These are phyloP conservation scores for Dillenia suffruticosa DNA, from an alignment of 164 flowering plant species.

Conservation along the genomic window DNA sequence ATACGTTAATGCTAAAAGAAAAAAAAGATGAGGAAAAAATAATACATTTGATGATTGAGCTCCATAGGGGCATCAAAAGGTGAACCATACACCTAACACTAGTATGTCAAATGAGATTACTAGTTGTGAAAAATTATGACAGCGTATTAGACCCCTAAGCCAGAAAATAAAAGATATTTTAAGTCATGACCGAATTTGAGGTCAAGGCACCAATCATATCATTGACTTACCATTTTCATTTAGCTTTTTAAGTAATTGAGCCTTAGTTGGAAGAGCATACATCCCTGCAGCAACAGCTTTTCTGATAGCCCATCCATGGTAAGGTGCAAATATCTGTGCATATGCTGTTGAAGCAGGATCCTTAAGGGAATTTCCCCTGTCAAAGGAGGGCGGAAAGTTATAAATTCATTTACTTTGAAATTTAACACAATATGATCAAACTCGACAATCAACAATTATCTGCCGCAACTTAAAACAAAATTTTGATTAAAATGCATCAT, in stretches of 20 bases:
- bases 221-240: conserved; percentile 71
- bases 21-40: too few relatives aligned
- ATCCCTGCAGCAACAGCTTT: conserved; percentile 83
- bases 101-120: too few relatives aligned
- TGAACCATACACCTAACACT: too few relatives aligned
- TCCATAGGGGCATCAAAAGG: too few relatives aligned
- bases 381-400: not conserved
- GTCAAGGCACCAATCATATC: not conserved
- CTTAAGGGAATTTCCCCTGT: conserved; percentile 67
- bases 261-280: conserved; percentile 75
- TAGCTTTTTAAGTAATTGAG: conserved; percentile 56
- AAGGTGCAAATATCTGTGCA: conserved; percentile 66
- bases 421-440: too few relatives aligned
- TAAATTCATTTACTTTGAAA: too few relatives aligned
- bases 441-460: too few relatives aligned
- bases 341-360: conserved; percentile 73
- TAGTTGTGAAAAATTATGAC: too few relatives aligned
- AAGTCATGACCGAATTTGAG: not conserved
- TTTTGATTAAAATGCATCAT: too few relatives aligned
- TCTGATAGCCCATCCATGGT: conserved; percentile 82
- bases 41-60: too few relatives aligned
- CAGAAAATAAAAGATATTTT: not conserved
- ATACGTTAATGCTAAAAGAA: not conserved
- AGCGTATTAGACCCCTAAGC: too few relatives aligned
- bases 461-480: too few relatives aligned